Evolutionary conservation across 2,329 filamentous ascomycete genomes (phyloP), one percentile per base, ranked within the genome.

Genomic region (Penicillium sp.): DNA sequence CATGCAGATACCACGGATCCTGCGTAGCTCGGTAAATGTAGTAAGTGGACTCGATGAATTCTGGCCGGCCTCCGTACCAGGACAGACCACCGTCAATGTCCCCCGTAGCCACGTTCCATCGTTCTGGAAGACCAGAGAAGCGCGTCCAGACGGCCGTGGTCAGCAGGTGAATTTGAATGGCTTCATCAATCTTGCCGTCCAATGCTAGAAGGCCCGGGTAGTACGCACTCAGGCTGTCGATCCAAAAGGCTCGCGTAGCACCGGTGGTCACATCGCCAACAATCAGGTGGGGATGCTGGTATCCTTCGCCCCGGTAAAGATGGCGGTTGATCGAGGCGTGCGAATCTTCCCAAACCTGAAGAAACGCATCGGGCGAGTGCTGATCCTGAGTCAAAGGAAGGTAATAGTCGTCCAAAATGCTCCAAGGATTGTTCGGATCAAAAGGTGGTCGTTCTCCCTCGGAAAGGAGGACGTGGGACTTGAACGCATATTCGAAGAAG

Each of bases 401-500:
- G 68, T 90, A 90, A 22, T 89, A 87, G 62, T 89, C 85, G 58
- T 71, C 90, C 75, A 87, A 82, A 82, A 75, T 63, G 61, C 79
- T 72, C 69, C 80, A 72, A 64, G 81, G 70, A 63, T 77, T 74
- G 22, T 81, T 75, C 11, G 55, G 43, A 52, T 77, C 68, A 51
- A 72, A 71, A 4, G 63, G 61, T 11, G 75, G 71, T 20, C 70
- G 73, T 28, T 75, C 83, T 59, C 90, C 86, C 1, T 91, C 91
- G 2, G 94, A 96, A 22, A 98, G 85, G 25, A 99, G 78, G 60
- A 99, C 90, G 72, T 96, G 88, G 17, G 92, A 92, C 77, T 99
- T 99, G 69, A 98, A 84, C 3, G 95, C 93, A 76, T 99, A 99
- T 78, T 99, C 95, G 71, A 96, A 98, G 79, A 99, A 99, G 77